Evolutionary conservation across 441 rosid species (phyloP), one percentile per base, ranked within the genome.

Genomic region (Croton setiger): DNA sequence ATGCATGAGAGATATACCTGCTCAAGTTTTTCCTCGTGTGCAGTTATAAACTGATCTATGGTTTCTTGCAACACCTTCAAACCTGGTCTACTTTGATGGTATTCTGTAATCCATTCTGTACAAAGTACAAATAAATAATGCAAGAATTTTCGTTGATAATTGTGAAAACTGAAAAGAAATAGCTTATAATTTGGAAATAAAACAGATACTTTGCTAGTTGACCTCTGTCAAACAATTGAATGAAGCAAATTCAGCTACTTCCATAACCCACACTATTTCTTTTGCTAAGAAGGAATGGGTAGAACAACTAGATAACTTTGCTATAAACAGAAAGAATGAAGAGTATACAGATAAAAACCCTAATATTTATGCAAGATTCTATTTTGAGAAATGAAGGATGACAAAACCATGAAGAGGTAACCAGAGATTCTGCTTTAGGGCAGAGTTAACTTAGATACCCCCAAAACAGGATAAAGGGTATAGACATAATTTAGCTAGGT

Each of bases 41-140:
- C 77, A 72, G 67, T 75, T 63, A 92, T 86, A 70, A 90, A 95
- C 43, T 92, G 96, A 79, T 95, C 98, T 36, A 89, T 86, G 75
- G 86, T 83, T 79, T 88, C 83, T 66, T 90, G 97, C 79, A 86
- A 85, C 74, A 79, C 81, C 76, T 89, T 83, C 79, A 95, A 71
- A 66, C 98, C 90, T 1, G 95, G 88, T 74, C 95, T 88, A 74
- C 88, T 80, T 74, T 85, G 85, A 74, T 84, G 75, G 82, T 92
- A 95, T 58, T 87, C 82, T 33, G 66, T 70, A 70, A 92, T 63
- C 99, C 99, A 95, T 72, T 87, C 99, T 95, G 91, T 60, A 79
- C 1, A 27, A 27, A 27, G 63, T 52, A 69, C 47, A 80, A 44
- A 59, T 55, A 0, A 33, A 67, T 31, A 48, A 35, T 53, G 36